Evolutionary conservation across 352 stramenopile species (phyloP).

Genomic region (Aphanomyces stellatus): DNA sequence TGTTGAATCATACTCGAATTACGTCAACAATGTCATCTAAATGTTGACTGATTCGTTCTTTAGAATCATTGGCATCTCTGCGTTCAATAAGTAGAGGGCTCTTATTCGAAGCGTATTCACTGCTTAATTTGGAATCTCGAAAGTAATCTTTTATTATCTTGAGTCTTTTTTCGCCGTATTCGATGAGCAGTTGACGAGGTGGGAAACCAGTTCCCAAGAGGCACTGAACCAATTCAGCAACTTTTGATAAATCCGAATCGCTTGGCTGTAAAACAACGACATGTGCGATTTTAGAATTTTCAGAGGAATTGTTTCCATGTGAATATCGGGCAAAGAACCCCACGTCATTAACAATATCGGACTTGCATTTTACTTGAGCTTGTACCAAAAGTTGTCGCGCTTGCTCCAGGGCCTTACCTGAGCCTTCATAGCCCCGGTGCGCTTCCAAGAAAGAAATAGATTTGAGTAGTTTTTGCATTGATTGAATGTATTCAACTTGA

Average conservation of each 20-base stretch:
- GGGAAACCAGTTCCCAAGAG: slow-evolving; percentile 48
- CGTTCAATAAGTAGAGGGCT: too few species aligned
- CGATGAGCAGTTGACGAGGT: slow-evolving; percentile 37
- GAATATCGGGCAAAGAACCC: slow-evolving; percentile 42
- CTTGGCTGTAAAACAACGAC: slow-evolving; percentile 40
- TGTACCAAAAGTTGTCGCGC: slow-evolving; percentile 49
- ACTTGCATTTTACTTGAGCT: slow-evolving; percentile 51
- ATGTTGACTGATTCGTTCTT: background rate
- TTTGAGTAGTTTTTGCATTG: slow-evolving; percentile 56
- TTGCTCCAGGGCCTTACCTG: slow-evolving; percentile 57
- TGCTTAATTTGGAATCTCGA: background rate
- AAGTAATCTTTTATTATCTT: slow-evolving; percentile 39
- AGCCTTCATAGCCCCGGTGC: slow-evolving; percentile 67
- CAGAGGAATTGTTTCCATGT: background rate
- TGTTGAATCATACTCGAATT: slow-evolving; percentile 6
- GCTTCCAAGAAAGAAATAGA: slow-evolving; percentile 59
- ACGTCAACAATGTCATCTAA: slow-evolving; percentile 10
- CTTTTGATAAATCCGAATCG: slow-evolving; percentile 43
- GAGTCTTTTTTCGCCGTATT: slow-evolving; percentile 67
- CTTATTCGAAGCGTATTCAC: background rate
- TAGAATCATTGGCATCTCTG: background rate
- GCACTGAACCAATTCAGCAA: slow-evolving; percentile 49
- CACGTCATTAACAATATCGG: slow-evolving; percentile 63
- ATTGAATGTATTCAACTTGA: slow-evolving; percentile 52
- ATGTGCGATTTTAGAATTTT: slow-evolving; percentile 19